phyloP scores from a whole-genome alignment of 805 yeast species.

The Hanseniaspora lachancei region DNA sequence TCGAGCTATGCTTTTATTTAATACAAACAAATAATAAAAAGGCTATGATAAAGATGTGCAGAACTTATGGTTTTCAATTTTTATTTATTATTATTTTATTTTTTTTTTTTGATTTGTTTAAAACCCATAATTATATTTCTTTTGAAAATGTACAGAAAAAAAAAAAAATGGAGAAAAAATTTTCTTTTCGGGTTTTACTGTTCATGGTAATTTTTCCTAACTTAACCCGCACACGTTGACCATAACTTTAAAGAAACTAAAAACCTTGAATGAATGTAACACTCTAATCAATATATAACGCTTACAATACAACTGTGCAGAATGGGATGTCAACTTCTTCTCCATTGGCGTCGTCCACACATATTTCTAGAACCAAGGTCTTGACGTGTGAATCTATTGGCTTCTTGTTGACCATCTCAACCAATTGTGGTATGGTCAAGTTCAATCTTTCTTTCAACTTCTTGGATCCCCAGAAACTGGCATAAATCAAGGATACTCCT shows the following conservation, averaged over 20 bases:
- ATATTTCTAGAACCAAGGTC: constrained; percentile 74
- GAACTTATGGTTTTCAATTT: no score
- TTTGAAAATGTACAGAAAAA: neutral
- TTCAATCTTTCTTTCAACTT: constrained; percentile 67
- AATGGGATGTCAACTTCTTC: constrained; percentile 95
- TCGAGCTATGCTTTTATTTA: no score
- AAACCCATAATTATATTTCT: neutral
- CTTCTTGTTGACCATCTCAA: constrained; percentile 75
- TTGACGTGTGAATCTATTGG: constrained; percentile 61
- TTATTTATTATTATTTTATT: no score
- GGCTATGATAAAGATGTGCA: no score
- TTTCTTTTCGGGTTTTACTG: neutral
- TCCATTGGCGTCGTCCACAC: constrained; percentile 82
- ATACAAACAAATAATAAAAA: no score
- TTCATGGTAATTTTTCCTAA: no score
- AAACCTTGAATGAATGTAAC: neutral
- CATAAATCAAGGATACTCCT: constrained; percentile 80
- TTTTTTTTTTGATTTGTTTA: neutral
- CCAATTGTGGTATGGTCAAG: constrained; percentile 57
- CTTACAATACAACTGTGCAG: constrained; percentile 47
- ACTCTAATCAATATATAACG: neutral
- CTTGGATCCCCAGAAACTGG: constrained; percentile 86
- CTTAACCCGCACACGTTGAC: neutral
- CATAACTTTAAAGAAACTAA: neutral
- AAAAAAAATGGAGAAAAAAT: neutral